These are phyloP conservation scores for Elongisporangium undulatum DNA, from an alignment of 352 stramenopile genomes.

Conservation along the genomic window DNA sequence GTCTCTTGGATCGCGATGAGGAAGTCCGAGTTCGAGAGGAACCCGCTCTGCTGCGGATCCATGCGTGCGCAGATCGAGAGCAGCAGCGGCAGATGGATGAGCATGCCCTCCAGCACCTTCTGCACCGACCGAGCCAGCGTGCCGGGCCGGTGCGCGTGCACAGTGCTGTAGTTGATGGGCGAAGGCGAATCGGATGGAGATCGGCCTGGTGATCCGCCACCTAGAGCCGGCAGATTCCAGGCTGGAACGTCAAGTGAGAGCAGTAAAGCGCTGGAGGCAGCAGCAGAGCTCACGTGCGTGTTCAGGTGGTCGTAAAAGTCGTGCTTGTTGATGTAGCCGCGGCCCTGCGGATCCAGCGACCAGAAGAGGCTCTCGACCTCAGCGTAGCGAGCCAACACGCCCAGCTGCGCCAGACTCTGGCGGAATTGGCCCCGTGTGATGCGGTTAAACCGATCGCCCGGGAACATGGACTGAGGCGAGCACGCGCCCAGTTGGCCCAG, in stretches of 20 bases:
- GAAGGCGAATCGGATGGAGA: not conserved
- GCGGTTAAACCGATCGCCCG: slow-evolving; percentile 60
- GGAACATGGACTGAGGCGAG: slow-evolving; percentile 57
- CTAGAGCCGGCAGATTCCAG: slow-evolving; percentile 14
- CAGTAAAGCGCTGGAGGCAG: slow-evolving; percentile 3
- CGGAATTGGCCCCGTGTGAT: slow-evolving; percentile 72
- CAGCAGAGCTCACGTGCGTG: slow-evolving; percentile 13
- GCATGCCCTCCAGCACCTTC: slow-evolving; percentile 69
- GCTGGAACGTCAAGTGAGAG: not conserved
- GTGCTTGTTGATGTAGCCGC: slow-evolving; percentile 47
- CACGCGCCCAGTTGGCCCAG: slow-evolving; percentile 45
- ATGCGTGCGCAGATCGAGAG: slow-evolving; percentile 43
- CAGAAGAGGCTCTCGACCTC: slow-evolving; percentile 76
- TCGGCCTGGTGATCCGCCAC: not conserved
- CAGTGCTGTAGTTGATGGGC: slow-evolving; percentile 6
- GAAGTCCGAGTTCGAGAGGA: slow-evolving; percentile 38
- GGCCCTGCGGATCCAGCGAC: slow-evolving; percentile 58
- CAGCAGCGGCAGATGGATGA: slow-evolving; percentile 34
- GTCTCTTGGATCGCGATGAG: slow-evolving; percentile 53
- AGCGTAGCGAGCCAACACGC: slow-evolving; percentile 51
- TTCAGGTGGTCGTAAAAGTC: slow-evolving; percentile 72
- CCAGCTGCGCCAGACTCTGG: slow-evolving; percentile 65
- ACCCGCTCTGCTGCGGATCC: slow-evolving; percentile 33
- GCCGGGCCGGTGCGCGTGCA: not conserved
- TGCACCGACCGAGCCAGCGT: slow-evolving; percentile 41